Conservation (phyloP, 345 rosid genomes). For the Passiflora organensis region DNA sequence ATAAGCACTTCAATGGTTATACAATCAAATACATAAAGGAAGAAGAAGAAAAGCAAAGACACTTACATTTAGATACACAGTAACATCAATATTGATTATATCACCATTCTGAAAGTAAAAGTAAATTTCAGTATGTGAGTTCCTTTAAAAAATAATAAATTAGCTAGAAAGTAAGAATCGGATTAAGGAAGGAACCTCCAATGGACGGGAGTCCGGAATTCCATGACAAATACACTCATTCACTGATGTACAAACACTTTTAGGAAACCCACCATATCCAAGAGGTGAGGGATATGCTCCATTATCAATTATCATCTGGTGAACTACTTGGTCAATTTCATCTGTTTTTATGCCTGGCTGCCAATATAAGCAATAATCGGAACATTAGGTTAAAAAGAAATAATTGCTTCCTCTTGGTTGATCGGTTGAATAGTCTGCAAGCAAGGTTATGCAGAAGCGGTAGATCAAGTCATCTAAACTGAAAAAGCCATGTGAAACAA, state of each 20-base stretch:
- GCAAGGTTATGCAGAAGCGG: neutral
- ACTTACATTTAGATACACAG: constrained; percentile 77
- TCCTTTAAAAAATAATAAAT: neutral
- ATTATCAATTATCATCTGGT: constrained; percentile 82
- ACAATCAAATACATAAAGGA: neutral
- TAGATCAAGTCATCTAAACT: too few species aligned
- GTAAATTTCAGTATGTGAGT: neutral
- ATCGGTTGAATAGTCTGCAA: too few species aligned
- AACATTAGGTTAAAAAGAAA: constrained; percentile 16
- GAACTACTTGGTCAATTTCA: constrained; percentile 88
- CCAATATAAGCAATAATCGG: constrained; percentile 26
- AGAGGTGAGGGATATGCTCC: constrained; percentile 98
- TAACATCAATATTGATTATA: constrained; percentile 87
- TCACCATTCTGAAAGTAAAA: constrained; percentile 76
- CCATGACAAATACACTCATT: constrained; percentile 98
- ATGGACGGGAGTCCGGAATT: constrained; percentile 80
- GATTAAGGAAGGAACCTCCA: constrained; percentile 47
- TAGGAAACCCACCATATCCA: constrained; percentile 95
- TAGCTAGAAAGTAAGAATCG: neutral
- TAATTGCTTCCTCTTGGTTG: neutral
- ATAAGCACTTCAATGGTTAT: neutral
- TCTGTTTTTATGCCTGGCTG: constrained; percentile 91
- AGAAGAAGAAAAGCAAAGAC: constrained; percentile 5
- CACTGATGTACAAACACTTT: constrained; percentile 95
- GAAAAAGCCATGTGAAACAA: too few species aligned